Conservation (phyloP, 176 grass and related monocot species). For the Typha latifolia region DNA sequence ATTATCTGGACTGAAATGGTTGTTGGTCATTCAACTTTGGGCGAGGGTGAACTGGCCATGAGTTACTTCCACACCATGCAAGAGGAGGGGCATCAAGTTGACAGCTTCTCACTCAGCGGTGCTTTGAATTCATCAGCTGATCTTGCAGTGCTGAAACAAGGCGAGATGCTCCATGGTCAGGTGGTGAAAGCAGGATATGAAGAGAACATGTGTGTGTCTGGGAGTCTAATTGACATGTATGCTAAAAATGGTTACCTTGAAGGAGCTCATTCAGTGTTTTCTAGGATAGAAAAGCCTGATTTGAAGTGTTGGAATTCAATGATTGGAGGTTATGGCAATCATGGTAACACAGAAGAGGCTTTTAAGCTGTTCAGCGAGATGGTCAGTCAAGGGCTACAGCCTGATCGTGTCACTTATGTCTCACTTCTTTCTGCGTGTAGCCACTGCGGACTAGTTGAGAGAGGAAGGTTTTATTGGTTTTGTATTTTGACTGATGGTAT, state of each 20-base stretch:
- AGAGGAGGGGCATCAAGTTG: slow-evolving; percentile 53
- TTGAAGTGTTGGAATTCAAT: slow-evolving; percentile 94
- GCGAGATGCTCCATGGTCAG: slow-evolving; percentile 66
- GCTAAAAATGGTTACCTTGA: slow-evolving; percentile 56
- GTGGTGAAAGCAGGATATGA: slow-evolving; percentile 59
- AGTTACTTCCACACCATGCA: slow-evolving; percentile 63
- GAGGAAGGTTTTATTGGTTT: slow-evolving; percentile 85
- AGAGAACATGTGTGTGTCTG: slow-evolving; percentile 60
- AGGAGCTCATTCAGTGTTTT: slow-evolving; percentile 44
- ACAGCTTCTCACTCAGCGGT: slow-evolving; percentile 87
- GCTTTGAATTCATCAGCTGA: slow-evolving; percentile 52
- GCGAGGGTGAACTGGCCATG: slow-evolving; percentile 60
- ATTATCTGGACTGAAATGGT: slow-evolving; percentile 98
- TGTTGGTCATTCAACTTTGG: slow-evolving; percentile 56
- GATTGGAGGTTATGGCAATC: slow-evolving; percentile 65
- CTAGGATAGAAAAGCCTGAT: slow-evolving; percentile 41
- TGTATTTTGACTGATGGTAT: slow-evolving; percentile 65
- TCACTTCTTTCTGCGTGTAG: slow-evolving; percentile 76
- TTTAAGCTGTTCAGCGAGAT: slow-evolving; percentile 74
- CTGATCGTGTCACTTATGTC: slow-evolving; percentile 82
- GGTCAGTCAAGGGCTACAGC: slow-evolving; percentile 42
- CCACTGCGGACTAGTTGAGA: slow-evolving; percentile 54
- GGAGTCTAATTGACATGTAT: slow-evolving; percentile 88
- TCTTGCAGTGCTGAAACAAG: slow-evolving; percentile 60
- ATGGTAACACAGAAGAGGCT: slow-evolving; percentile 54